These are phyloP conservation scores for Cladobotryum protrusum DNA, from an alignment of 2,329 filamentous ascomycete species.

Conservation along the genomic window DNA sequence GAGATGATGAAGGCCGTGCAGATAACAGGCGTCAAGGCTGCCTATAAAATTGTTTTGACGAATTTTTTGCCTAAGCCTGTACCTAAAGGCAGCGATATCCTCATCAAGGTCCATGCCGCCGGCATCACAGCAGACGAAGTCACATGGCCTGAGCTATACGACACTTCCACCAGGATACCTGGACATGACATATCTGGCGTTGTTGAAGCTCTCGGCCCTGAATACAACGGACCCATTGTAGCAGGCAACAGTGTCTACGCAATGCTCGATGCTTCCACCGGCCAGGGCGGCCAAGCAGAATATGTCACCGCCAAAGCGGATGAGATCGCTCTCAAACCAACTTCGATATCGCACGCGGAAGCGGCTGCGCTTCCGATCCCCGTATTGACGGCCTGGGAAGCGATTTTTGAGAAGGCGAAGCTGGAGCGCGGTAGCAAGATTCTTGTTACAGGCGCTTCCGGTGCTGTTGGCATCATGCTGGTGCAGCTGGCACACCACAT, in stretches of 20 bases:
- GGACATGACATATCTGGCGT: constrained; percentile 31
- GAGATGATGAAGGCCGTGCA: constrained; percentile 28
- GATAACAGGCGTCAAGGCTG: constrained; percentile 19
- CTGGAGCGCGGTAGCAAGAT: constrained; percentile 12
- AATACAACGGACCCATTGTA: constrained; percentile 13
- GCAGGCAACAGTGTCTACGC: constrained; percentile 20
- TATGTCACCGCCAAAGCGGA: constrained; percentile 15
- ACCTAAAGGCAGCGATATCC: constrained; percentile 14
- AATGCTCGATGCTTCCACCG: constrained; percentile 17
- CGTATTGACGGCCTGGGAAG: constrained; percentile 24
- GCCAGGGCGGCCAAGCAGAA: constrained; percentile 18
- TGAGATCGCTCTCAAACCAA: constrained; percentile 17
- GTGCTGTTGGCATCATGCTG: constrained; percentile 22
- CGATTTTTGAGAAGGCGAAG: constrained; percentile 16
- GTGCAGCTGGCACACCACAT: constrained; percentile 23
- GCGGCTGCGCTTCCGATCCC: constrained; percentile 26
- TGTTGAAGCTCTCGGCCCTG: constrained; percentile 19
- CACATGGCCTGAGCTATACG: constrained; percentile 27
- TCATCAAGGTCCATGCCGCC: constrained; percentile 25
- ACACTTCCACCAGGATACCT: constrained; percentile 22
- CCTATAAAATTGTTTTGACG: constrained; percentile 14
- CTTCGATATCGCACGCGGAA: constrained; percentile 15
- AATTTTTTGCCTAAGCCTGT: constrained; percentile 15
- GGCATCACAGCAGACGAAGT: constrained; percentile 30
- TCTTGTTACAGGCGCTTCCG: constrained; percentile 24